Evolutionary conservation across 192 early-diverging fungal species (phyloP), one percentile per base, ranked within the genome.

Genomic region (Podila epigama): DNA sequence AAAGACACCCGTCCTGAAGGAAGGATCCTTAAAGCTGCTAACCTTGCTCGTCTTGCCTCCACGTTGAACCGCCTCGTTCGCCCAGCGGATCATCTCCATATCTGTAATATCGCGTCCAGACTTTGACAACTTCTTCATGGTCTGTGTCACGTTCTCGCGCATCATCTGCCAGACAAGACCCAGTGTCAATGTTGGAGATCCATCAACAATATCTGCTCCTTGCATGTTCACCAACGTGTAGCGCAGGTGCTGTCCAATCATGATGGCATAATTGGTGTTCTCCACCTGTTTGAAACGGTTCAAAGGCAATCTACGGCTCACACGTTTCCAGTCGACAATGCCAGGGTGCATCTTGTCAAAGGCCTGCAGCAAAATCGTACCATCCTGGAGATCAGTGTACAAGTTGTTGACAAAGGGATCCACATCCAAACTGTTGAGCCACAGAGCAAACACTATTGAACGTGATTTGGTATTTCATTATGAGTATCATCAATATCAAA

Each of bases 131-230:
- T 89, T 89, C 78, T 93, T 90, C 68, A 99, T 85, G 11, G 97
- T 97, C 70, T 95, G 95, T 25, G 97, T 87, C 51, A 99, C 92
- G 83, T 99, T 94, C 60, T 94, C 93, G 20, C 97, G 92, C 97
- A 99, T 99, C 83, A 99, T 87, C 85, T 99, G 97, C 97, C 97
- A 99, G 41, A 97, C 95, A 18, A 96, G 71, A 41, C 92, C 95
- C 31, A 99, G 85, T 22, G 94, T 97, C 37, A 99, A 82, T 16
- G 90, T 97, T 31, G 92, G 94, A 55, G 85, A 86, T 48, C 95
- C 97, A 59, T 98, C 97, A 22, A 90, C 90, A 68, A 99, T 93
- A 83, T 99, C 97, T 9, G 91, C 89, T 32, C 97, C 97, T 78
- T 96, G 94, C 75, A 99, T 97, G 58, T 93, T 94, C 32, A 99